A percentile compares a stretch with the other conserved stretches of the same genome.
phyloP scores from a whole-genome alignment of 108 stramenopile species.

The Pseudonitzschia delicatissima region DNA sequence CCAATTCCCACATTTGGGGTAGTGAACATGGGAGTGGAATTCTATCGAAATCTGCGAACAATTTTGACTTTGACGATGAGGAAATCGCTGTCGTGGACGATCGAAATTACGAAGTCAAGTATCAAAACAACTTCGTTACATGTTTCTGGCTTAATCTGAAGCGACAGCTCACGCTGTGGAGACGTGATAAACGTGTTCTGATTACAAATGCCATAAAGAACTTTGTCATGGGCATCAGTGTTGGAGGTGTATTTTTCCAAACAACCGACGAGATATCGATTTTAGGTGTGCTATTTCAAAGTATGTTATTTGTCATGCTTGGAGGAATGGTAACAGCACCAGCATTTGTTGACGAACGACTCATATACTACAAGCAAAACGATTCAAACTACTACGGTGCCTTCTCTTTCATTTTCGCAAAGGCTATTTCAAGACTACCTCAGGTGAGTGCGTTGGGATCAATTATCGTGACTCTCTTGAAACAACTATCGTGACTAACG shows the following conservation, averaged over 20 bases:
- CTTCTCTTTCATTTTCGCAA: constrained; percentile 56
- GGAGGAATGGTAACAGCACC: constrained; percentile 74
- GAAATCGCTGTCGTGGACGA: constrained; percentile 20
- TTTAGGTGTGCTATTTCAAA: constrained; percentile 56
- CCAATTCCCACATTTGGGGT: constrained; percentile 27
- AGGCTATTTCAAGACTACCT: constrained; percentile 55
- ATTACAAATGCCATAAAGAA: constrained; percentile 50
- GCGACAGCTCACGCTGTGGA: constrained; percentile 51
- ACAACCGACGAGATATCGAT: constrained; percentile 47
- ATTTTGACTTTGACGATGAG: background rate
- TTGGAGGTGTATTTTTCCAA: constrained; percentile 66
- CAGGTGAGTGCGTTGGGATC: constrained; percentile 36
- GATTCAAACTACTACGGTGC: constrained; percentile 82
- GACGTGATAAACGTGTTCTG: constrained; percentile 60
- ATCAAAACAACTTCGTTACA: constrained; percentile 48
- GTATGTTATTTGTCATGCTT: constrained; percentile 70
- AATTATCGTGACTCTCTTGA: constrained; percentile 2
- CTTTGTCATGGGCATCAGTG: constrained; percentile 65
- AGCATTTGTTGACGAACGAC: constrained; percentile 60
- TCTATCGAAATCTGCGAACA: background rate
- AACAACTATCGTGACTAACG: too few relatives aligned
- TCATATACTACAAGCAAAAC: constrained; percentile 86
- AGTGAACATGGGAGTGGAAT: constrained; percentile 5
- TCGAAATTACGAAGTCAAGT: constrained; percentile 24
- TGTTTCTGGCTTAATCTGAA: constrained; percentile 44